Conservation (phyloP, 2,329 filamentous ascomycete genomes). For the Monilinia laxa region DNA sequence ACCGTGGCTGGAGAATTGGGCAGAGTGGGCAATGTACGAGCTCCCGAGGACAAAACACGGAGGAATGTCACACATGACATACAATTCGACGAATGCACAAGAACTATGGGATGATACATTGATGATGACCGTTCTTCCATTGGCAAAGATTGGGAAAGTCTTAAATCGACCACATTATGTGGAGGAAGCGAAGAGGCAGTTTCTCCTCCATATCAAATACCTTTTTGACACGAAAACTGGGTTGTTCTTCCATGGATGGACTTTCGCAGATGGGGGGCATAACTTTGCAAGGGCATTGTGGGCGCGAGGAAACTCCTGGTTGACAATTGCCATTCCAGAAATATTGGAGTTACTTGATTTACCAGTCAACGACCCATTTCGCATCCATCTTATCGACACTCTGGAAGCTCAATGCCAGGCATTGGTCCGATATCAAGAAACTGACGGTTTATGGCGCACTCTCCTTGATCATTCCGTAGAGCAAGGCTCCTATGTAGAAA, state of each 20-base stretch:
- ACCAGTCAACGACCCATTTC: conserved; percentile 57
- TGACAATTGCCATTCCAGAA: conserved; percentile 82
- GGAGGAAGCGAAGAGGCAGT: conserved; percentile 75
- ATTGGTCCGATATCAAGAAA: conserved; percentile 58
- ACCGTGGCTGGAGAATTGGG: conserved; percentile 78
- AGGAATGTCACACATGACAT: conserved; percentile 42
- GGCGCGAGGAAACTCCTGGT: conserved; percentile 67
- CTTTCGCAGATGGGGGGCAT: conserved; percentile 66
- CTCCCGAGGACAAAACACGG: conserved; percentile 69
- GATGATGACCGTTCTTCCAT: conserved; percentile 82
- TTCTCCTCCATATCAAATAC: conserved; percentile 75
- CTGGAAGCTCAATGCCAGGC: conserved; percentile 69
- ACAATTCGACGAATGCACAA: conserved; percentile 66
- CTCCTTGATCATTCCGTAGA: conserved; percentile 65
- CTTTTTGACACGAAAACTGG: conserved; percentile 71
- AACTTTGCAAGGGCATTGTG: conserved; percentile 59
- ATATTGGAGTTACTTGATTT: conserved; percentile 72
- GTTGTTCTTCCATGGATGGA: conserved; percentile 81
- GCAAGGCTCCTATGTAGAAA: conserved; percentile 72
- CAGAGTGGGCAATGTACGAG: conserved; percentile 79
- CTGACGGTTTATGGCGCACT: conserved; percentile 70
- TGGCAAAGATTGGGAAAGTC: conserved; percentile 69
- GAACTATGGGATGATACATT: conserved; percentile 84
- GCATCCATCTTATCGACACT: conserved; percentile 55
- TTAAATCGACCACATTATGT: conserved; percentile 70